Conservation (phyloP, 2,329 filamentous ascomycete genomes). For the Iodosphaeria phyllophila region DNA sequence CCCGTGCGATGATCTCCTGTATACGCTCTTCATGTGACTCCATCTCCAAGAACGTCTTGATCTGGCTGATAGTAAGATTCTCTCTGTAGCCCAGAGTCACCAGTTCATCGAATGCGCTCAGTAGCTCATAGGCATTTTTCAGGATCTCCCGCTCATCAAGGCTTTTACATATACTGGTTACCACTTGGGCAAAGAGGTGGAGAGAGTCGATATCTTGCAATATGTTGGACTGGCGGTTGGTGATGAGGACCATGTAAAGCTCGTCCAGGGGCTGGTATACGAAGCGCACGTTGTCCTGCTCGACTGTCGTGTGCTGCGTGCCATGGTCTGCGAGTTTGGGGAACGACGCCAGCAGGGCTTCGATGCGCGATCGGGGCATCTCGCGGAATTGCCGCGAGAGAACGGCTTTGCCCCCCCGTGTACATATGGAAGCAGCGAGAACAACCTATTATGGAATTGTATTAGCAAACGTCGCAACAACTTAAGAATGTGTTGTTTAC, state of each 20-base stretch:
- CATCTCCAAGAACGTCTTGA: constrained; percentile 99
- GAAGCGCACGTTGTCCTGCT: constrained; percentile 98
- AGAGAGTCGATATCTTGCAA: constrained; percentile 97
- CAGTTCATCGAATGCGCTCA: constrained; percentile 93
- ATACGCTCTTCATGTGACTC: constrained; percentile 98
- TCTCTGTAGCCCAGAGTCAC: constrained; percentile 92
- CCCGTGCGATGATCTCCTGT: constrained; percentile 88
- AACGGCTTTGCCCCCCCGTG: constrained; percentile 92
- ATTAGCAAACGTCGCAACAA: too few relatives aligned
- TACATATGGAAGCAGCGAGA: constrained; percentile 97
- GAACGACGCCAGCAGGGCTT: constrained; percentile 90
- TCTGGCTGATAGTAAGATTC: constrained; percentile 89
- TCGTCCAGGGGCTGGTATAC: constrained; percentile 98
- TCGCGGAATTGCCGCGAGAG: constrained; percentile 95
- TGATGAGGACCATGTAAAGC: constrained; percentile 98
- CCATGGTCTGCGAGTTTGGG: constrained; percentile 93
- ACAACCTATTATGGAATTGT: constrained; percentile 89
- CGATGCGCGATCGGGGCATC: constrained; percentile 91
- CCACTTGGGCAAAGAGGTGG: constrained; percentile 93
- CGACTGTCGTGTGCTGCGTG: constrained; percentile 93
- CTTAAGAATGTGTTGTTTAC: too few relatives aligned
- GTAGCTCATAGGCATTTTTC: constrained; percentile 85
- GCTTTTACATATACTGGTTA: constrained; percentile 88
- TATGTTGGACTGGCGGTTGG: constrained; percentile 98
- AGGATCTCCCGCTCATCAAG: constrained; percentile 91